Conservation (phyloP, 2,329 filamentous ascomycete species). For the Torrubiellomyces zombiae region DNA sequence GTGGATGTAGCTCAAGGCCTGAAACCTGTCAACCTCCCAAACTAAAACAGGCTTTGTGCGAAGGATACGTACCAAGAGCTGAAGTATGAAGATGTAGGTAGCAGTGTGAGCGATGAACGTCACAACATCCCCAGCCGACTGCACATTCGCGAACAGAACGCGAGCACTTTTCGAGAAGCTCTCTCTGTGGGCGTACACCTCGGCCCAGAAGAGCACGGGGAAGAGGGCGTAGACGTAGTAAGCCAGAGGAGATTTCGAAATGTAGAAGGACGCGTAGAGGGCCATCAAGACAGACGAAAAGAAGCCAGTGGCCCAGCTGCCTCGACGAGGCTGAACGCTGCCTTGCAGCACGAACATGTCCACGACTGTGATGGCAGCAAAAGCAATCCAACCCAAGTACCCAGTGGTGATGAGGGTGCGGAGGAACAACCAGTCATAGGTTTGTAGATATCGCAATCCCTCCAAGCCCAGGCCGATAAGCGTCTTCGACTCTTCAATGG, state of each 20-base stretch:
- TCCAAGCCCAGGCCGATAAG: conserved; percentile 64
- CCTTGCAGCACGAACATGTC: conserved; percentile 74
- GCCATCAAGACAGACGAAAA: conserved; percentile 64
- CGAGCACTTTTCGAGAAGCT: conserved; percentile 51
- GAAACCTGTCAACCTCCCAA: conserved; percentile 2
- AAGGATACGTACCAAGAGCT: conserved; percentile 48
- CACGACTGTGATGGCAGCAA: conserved; percentile 75
- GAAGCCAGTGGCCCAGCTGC: conserved; percentile 36
- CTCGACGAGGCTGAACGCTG: conserved; percentile 46
- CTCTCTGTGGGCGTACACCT: conserved; percentile 63
- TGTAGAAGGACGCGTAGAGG: conserved; percentile 62
- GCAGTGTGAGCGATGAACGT: conserved; percentile 47
- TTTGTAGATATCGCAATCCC: conserved; percentile 85
- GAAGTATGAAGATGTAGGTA: conserved; percentile 57
- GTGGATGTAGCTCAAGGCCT: conserved; percentile 86
- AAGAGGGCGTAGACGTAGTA: conserved; percentile 92
- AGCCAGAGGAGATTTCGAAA: conserved; percentile 62
- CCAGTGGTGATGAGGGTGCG: conserved; percentile 75
- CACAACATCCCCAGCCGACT: conserved; percentile 37
- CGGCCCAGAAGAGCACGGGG: conserved; percentile 91
- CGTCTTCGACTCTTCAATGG: conserved; percentile 61
- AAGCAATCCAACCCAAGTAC: conserved; percentile 92
- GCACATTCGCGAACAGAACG: conserved; percentile 52
- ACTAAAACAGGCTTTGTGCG: conserved; percentile 1
- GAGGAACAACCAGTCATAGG: conserved; percentile 95